phyloP scores from a whole-genome alignment of 2,329 filamentous ascomycete species.

The Sphaerulina musiva region DNA sequence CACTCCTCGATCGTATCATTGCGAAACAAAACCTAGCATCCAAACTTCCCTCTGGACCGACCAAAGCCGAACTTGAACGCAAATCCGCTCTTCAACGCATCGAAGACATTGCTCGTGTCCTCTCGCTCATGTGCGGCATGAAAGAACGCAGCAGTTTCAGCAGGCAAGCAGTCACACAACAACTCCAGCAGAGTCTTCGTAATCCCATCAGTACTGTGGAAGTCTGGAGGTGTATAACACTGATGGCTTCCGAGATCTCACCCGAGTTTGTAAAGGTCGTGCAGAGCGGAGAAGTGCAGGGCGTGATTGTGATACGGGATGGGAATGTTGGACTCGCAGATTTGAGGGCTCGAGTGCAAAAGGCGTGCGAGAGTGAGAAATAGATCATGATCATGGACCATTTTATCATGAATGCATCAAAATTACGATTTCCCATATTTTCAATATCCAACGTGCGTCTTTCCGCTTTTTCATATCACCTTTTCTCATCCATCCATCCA shows the following conservation, averaged over 20 bases:
- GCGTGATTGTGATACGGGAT: constrained; percentile 38
- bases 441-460: no score
- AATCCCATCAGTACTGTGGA: constrained; percentile 43
- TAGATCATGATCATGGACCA: background rate
- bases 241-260: constrained; percentile 41
- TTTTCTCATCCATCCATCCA: no score
- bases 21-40: constrained; percentile 41
- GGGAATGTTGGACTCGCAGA: constrained; percentile 25
- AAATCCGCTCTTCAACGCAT: constrained; percentile 43
- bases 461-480: no score
- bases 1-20: constrained; percentile 46
- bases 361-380: constrained; percentile 7
- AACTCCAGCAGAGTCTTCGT: constrained; percentile 42
- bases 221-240: constrained; percentile 38
- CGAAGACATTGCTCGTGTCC: constrained; percentile 40
- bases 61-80: constrained; percentile 41
- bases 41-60: constrained; percentile 30
- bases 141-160: constrained; percentile 40
- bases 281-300: constrained; percentile 37
- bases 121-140: constrained; percentile 38
- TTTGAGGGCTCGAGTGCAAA: constrained; percentile 26
- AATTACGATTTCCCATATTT: no score
- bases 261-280: constrained; percentile 40
- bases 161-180: constrained; percentile 38
- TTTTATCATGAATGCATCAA: no score